These are phyloP conservation scores for Salix suchowensis DNA, from an alignment of 345 rosid species.

Conservation along the genomic window DNA sequence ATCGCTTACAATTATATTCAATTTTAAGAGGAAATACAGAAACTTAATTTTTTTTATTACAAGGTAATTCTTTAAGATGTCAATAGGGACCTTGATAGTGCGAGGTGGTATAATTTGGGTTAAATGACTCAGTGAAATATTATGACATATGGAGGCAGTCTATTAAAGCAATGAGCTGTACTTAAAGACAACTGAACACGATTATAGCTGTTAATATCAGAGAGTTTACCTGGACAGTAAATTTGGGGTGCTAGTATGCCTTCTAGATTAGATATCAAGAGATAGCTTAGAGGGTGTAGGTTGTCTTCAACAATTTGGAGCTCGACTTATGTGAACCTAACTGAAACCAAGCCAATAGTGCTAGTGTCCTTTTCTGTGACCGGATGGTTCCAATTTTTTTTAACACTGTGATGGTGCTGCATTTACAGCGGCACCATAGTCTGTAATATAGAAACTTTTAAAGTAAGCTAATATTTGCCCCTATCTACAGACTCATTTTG, in stretches of 20 bases:
- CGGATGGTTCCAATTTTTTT: not conserved
- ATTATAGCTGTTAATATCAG: not conserved
- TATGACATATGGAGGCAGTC: not conserved
- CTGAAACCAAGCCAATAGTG: not conserved
- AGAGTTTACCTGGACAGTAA: not conserved
- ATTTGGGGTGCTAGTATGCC: not conserved
- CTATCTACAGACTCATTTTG: no score
- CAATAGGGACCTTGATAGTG: not conserved
- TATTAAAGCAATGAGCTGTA: not conserved
- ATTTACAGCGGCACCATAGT: not conserved
- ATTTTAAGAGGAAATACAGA: not conserved
- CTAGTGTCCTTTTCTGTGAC: no score
- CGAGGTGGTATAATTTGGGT: not conserved
- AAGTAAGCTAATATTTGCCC: not conserved
- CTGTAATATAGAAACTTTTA: not conserved
- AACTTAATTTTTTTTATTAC: not conserved
- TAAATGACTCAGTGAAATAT: not conserved
- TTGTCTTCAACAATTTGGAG: not conserved
- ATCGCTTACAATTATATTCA: not conserved
- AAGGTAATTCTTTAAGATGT: no score
- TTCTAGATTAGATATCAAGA: no score
- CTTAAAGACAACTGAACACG: no score
- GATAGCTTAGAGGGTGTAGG: no score
- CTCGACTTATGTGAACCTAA: not conserved
- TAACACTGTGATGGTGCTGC: not conserved